Evolutionary conservation across 192 early-diverging fungal genomes (phyloP), one percentile per base, ranked within the genome.

Genomic region (Backusella morwellensis): DNA sequence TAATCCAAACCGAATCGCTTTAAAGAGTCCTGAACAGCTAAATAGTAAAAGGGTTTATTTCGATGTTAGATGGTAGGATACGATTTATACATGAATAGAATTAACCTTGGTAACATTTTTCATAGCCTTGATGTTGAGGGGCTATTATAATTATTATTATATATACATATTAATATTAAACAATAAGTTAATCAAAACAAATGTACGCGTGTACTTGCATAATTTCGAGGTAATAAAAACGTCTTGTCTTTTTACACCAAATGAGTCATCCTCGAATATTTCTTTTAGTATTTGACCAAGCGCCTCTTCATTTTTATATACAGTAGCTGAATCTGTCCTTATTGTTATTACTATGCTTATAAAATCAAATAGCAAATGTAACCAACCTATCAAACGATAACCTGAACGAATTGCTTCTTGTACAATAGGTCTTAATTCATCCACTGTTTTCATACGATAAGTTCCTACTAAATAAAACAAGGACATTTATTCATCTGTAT

Each of bases 161-260:
- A 32, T 32, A 74, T 21, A 5, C 5, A 59, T 59, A 35, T n/a
- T 40, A 56, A 12, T 29, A 21, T 42, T 68, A 21, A 68, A 21
- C 29, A 0, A 34, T 17, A 71, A 35, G 15, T 6, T 32, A 42
- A 42, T 21, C 32, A 47, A 29, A 23, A 44, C 66, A 68, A 59
- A 4, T 19, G 26, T 36, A 41, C 40, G 15, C 35, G 47, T 50
- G 47, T 34, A 59, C 26, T 81, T 81, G 85, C 88, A 77, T 50
- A 94, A 84, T 77, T 94, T 94, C 75, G 89, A 92, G 0, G 88
- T 89, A 19, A 94, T 84, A 85, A 91, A 94, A 14, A 94, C 75
- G 50, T 94, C 92, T 32, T 87, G 63, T 12, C 92, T 84, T 35
- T 81, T 78, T 19, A 92, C 42, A 35, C 82, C 80, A n/a, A 84